Evolutionary conservation across 768 basidiomycete genomes (phyloP).

Genomic region (Hebeloma cylindrosporum): DNA sequence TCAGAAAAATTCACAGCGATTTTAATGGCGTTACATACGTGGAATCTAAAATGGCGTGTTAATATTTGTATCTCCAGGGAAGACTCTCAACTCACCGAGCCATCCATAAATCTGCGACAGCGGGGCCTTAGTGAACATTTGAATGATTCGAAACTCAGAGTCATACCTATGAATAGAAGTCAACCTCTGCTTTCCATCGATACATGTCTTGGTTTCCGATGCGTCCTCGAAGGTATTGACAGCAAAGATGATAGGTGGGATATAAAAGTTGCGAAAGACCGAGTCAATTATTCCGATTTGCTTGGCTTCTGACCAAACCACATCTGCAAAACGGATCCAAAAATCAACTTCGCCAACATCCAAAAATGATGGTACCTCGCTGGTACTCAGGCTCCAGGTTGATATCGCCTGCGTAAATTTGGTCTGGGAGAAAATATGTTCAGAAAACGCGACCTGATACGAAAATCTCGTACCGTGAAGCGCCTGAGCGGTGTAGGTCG

Average conservation of each 20-base stretch:
- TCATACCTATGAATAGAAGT: constrained; percentile 70
- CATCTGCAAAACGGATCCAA: constrained; percentile 39
- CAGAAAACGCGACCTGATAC: constrained; percentile 14
- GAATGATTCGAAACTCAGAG: background rate
- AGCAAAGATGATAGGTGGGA: constrained; percentile 48
- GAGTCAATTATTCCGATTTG: constrained; percentile 78
- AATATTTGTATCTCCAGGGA: background rate
- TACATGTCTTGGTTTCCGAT: constrained; percentile 62
- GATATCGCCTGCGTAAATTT: constrained; percentile 63
- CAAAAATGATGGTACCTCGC: constrained; percentile 46
- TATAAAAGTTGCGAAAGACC: constrained; percentile 47
- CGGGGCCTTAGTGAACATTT: background rate
- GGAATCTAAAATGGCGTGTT: constrained; percentile 49
- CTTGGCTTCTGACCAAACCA: constrained; percentile 79
- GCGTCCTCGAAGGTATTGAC: constrained; percentile 59
- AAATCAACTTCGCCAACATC: background rate
- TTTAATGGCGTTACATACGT: constrained; percentile 27
- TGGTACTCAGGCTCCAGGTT: constrained; percentile 79
- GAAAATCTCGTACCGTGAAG: constrained; percentile 48
- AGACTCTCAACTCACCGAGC: constrained; percentile 45
- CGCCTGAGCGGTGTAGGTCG: constrained; percentile 63
- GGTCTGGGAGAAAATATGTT: constrained; percentile 42
- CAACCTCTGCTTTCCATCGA: constrained; percentile 80
- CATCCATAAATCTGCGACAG: constrained; percentile 56
- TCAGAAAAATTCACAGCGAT: background rate